Conservation (phyloP, 352 stramenopile genomes). For the Thalassiosira livingstoniorum region DNA sequence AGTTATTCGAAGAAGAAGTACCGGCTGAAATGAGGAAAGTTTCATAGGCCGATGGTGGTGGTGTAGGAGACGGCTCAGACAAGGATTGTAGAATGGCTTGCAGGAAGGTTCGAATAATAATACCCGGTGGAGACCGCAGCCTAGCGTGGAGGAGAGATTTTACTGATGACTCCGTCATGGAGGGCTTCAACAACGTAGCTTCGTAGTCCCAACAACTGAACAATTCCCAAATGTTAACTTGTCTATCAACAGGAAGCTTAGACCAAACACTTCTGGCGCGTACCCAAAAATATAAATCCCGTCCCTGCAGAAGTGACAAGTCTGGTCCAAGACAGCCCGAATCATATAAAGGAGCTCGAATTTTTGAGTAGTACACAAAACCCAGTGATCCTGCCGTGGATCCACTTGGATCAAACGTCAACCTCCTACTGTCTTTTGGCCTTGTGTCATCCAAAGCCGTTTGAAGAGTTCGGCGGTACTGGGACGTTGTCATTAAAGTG, state of each 20-base stretch:
- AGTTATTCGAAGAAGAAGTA: not conserved
- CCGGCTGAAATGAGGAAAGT: not conserved
- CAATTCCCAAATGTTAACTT: too few relatives aligned
- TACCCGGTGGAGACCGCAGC: too few relatives aligned
- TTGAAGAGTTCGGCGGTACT: slow-evolving; percentile 1
- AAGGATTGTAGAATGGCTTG: too few relatives aligned
- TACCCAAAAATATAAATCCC: slow-evolving; percentile 7
- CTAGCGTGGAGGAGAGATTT: too few relatives aligned
- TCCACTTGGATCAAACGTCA: slow-evolving; percentile 5
- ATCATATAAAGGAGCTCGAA: not conserved
- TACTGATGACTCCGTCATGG: too few relatives aligned
- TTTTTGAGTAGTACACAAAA: not conserved
- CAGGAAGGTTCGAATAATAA: too few relatives aligned
- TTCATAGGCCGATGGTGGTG: not conserved
- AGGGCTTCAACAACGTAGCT: too few relatives aligned
- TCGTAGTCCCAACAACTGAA: too few relatives aligned
- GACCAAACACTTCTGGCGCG: not conserved
- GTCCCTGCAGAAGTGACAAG: not conserved
- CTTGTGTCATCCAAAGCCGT: slow-evolving; percentile 15
- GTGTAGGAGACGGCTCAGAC: too few relatives aligned
- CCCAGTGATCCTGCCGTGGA: not conserved
- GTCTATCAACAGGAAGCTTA: too few relatives aligned
- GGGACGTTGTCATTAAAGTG: too few relatives aligned
- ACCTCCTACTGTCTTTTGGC: not conserved
- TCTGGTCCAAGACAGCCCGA: not conserved